phyloP scores from a whole-genome alignment of 2,329 filamentous ascomycete genomes.

The Torrubiellomyces zombiae region DNA sequence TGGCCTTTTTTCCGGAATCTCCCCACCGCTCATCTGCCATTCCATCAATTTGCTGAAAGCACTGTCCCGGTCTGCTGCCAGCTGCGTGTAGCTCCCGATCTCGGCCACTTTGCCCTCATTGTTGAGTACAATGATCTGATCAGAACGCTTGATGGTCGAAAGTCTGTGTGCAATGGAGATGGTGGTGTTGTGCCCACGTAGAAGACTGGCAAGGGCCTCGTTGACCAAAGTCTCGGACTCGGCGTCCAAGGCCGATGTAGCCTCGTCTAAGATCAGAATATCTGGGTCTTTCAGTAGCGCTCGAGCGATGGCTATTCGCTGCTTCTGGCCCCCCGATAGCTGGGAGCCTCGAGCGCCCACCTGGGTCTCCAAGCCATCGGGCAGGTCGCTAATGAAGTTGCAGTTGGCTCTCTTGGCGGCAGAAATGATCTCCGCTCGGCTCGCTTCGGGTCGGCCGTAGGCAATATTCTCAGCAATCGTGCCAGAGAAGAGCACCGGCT shows the following conservation, averaged over 20 bases:
- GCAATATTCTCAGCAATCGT: conserved; percentile 80
- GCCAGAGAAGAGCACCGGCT: conserved; percentile 81
- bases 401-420: conserved; percentile 90
- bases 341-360: conserved; percentile 87
- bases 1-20: conserved; percentile 29
- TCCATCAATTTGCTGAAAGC: conserved; percentile 96
- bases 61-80: conserved; percentile 57
- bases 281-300: conserved; percentile 91
- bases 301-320: conserved; percentile 90
- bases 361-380: conserved; percentile 84
- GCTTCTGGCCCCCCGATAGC: conserved; percentile 90
- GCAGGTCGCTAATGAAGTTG: conserved; percentile 90
- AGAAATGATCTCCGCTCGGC: conserved; percentile 62
- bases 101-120: conserved; percentile 81
- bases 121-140: conserved; percentile 83
- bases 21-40: conserved; percentile 89
- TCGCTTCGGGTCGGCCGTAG: conserved; percentile 71
- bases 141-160: conserved; percentile 89
- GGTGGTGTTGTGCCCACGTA: conserved; percentile 81
- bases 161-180: conserved; percentile 94
- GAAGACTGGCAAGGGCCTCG: conserved; percentile 63
- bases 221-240: conserved; percentile 97
- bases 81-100: conserved; percentile 64
- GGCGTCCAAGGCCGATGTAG: conserved; percentile 87
- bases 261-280: conserved; percentile 91